These are phyloP conservation scores for Phytopythium delawarense DNA, from an alignment of 352 stramenopile species.

Conservation along the genomic window DNA sequence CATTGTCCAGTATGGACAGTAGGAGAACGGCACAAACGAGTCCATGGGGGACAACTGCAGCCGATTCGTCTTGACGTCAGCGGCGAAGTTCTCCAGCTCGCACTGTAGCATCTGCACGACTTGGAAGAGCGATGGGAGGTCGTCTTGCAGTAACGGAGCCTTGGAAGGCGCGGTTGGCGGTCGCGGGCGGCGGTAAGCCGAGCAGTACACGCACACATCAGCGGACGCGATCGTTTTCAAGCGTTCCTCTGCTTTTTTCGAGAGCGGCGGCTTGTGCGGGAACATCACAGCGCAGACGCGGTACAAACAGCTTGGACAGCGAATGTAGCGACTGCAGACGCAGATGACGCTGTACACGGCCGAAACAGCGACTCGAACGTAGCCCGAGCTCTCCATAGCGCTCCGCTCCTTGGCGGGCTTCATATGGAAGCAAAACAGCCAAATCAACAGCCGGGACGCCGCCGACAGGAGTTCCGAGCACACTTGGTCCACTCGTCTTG, in stretches of 20 bases:
- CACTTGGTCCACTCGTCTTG: constrained; percentile 58
- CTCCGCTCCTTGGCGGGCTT: constrained; percentile 31
- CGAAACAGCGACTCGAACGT: constrained; percentile 54
- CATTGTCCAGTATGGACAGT: constrained; percentile 74
- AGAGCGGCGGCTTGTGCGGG: constrained; percentile 56
- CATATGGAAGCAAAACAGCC: constrained; percentile 61
- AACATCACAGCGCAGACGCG: constrained; percentile 60
- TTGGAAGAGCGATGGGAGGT: constrained; percentile 58
- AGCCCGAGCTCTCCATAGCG: constrained; percentile 36
- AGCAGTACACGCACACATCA: constrained; percentile 54
- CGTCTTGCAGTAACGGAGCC: constrained; percentile 49
- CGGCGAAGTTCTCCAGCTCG: constrained; percentile 51
- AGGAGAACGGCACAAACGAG: constrained; percentile 37
- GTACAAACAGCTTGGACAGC: constrained; percentile 67
- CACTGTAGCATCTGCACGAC: constrained; percentile 47
- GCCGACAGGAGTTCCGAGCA: constrained; percentile 56
- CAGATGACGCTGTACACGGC: constrained; percentile 76
- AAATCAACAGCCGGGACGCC: constrained; percentile 49
- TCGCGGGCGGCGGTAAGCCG: constrained; percentile 17
- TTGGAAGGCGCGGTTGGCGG: constrained; percentile 4
- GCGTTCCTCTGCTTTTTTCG: constrained; percentile 45
- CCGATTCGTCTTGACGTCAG: constrained; percentile 64
- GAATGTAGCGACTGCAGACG: constrained; percentile 57
- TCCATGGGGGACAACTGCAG: constrained; percentile 35
- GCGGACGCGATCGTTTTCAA: constrained; percentile 48